Base-by-base conservation (phyloP, 2,329 filamentous ascomycete species). In the Nemania abortiva region DNA sequence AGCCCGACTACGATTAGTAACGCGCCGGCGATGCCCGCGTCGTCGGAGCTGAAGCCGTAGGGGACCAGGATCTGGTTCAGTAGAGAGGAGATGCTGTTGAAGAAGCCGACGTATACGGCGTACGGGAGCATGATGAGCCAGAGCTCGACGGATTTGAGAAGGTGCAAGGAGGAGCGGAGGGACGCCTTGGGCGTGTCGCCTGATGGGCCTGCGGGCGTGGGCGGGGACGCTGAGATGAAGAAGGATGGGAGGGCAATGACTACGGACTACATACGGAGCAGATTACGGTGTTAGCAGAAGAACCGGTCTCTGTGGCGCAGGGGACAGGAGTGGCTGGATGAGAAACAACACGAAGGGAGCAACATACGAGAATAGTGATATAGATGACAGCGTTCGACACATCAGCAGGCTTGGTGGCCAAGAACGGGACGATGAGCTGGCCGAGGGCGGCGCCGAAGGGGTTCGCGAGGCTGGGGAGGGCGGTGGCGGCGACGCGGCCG, bases 1-100 rank as follows among this genome's bases (percentile, higher is more conserved):
- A 99, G 89, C 9, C 96, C 96, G 62, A 96, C 92, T 55, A 97
- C 86, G 78, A 98, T 98, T 39, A 98, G 87, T 9, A 98, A 81
- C 0, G 92, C 96, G 72, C 96, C 96, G 11, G 91, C 94, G 75
- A 98, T 95, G 39, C 96, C 96, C 24, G 95, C 93, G 65, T 97
- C 87, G 72, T 91, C 91, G 79, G 97, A 92, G 68, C 84, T 87
- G 86, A 94, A 97, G 75, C 89, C 92, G 82, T 98, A 95, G 0
- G 96, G 96, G 47, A 88, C 84, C 72, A 98, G 88, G 78, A 98
- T 93, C 78, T 98, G 95, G 83, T 95, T 97, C 10, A 98, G 86
- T 1, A 98, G 88, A 1, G 92, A 92, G 58, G 94, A 97, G 73
- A 95, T 85, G 73, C 92, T 92, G 85, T 98, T 98, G 89, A 99